A percentile compares a stretch with the other conserved stretches of the same genome.
phyloP scores from a whole-genome alignment of 2,329 filamentous ascomycete genomes.

The Ophioceras dolichostomum region DNA sequence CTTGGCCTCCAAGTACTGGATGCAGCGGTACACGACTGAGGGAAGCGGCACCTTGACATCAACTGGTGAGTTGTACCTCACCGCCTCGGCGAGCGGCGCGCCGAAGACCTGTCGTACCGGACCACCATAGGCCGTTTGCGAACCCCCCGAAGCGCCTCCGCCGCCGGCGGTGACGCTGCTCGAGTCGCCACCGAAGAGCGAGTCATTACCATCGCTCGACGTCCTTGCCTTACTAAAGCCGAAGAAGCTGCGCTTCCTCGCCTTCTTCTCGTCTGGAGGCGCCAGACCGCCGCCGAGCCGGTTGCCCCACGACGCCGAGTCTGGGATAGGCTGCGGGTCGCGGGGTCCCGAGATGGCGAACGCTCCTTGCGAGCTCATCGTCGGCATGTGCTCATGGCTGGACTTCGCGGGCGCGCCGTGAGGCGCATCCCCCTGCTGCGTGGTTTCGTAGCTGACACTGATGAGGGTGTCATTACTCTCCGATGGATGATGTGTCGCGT shows the following conservation, averaged over 20 bases:
- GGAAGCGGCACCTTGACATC: slow-evolving; percentile 69
- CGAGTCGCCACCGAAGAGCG: slow-evolving; percentile 34
- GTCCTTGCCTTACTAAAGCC: slow-evolving; percentile 48
- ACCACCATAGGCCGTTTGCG: slow-evolving; percentile 20
- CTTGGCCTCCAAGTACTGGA: slow-evolving; percentile 81
- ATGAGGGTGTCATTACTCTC: slow-evolving; percentile 33
- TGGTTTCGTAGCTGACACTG: slow-evolving; percentile 45
- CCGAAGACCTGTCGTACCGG: slow-evolving; percentile 69
- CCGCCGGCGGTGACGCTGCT: slow-evolving; percentile 25
- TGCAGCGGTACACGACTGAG: slow-evolving; percentile 87
- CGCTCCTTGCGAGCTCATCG: slow-evolving; percentile 26
- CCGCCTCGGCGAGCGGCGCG: slow-evolving; percentile 72
- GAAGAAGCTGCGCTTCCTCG: slow-evolving; percentile 68
- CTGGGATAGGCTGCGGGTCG: slow-evolving; percentile 73
- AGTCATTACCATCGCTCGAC: slow-evolving; percentile 46
- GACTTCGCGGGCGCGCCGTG: slow-evolving; percentile 20
- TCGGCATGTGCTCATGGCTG: slow-evolving; percentile 14
- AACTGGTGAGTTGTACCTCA: slow-evolving; percentile 62
- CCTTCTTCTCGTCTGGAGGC: slow-evolving; percentile 60
- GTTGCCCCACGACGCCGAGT: slow-evolving; percentile 77
- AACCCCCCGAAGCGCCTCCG: slow-evolving; percentile 21
- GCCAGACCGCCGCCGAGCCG: slow-evolving; percentile 39
- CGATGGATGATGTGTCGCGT: too few relatives aligned
- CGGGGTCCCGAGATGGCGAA: slow-evolving; percentile 71
- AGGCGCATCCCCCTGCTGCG: slow-evolving; percentile 37